Evolutionary conservation across 2,329 filamentous ascomycete genomes (phyloP).

Genomic region (Alternaria burnsii): DNA sequence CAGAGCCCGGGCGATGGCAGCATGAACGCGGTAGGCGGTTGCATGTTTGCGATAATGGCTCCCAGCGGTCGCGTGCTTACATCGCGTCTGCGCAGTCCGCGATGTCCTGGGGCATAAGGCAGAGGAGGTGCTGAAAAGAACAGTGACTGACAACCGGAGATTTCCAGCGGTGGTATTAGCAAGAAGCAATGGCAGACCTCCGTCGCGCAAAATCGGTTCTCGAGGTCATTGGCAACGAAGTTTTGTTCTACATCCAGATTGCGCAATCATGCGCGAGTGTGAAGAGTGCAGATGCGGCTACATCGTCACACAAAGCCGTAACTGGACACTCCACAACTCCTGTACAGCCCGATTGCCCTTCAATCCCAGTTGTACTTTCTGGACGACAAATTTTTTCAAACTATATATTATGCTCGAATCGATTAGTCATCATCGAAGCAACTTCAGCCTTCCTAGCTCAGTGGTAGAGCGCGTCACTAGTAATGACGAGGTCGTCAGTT

Average conservation of each 20-base stretch:
- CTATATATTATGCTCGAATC: not conserved
- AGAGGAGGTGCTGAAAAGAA: not conserved
- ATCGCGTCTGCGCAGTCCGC: not conserved
- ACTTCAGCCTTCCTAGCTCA: conserved; percentile 43
- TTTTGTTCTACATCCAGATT: not conserved
- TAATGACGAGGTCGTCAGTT: conserved; percentile 51
- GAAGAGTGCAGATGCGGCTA: not conserved
- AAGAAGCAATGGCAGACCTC: not conserved
- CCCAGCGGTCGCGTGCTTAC: conserved; percentile 8
- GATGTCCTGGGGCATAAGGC: not conserved
- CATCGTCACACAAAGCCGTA: not conserved
- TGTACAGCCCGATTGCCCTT: not conserved
- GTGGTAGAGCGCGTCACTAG: conserved; percentile 52
- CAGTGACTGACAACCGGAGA: not conserved
- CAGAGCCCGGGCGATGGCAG: conserved; percentile 11
- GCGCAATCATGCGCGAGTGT: not conserved
- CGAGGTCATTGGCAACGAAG: not conserved
- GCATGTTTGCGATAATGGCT: conserved; percentile 6
- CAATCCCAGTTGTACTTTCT: not conserved
- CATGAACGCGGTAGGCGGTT: not conserved
- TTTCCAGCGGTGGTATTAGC: not conserved
- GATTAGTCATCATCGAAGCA: conserved; percentile 16
- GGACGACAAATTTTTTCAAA: fast-evolving
- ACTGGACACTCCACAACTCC: not conserved
- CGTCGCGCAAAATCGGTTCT: not conserved